Evolutionary conservation across 2,329 filamentous ascomycete genomes (phyloP).

Genomic region (Magnaporthiopsis incrustans): DNA sequence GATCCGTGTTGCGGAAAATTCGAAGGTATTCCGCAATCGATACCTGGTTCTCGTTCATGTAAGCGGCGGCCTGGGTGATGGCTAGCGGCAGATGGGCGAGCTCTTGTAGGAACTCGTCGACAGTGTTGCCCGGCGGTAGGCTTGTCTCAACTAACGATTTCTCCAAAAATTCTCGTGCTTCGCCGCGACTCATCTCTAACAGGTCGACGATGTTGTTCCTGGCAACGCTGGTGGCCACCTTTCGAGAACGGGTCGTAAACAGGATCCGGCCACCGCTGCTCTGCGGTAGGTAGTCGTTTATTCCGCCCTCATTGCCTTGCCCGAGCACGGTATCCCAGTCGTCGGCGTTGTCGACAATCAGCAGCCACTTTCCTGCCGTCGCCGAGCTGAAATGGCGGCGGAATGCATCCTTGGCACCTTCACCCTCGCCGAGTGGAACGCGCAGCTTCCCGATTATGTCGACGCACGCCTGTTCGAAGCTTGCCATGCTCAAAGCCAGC

Average conservation of each 20-base stretch:
- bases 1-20: slow-evolving; percentile 16
- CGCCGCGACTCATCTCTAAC: slow-evolving; percentile 2
- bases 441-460: slow-evolving; percentile 23
- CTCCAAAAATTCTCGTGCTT: background rate
- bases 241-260: slow-evolving; percentile 10
- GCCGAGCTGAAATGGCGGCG: slow-evolving; percentile 13
- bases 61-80: slow-evolving; percentile 13
- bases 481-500: slow-evolving; percentile 25
- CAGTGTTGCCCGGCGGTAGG: background rate
- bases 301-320: background rate
- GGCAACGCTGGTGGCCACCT: slow-evolving; percentile 8
- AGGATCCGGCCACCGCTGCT: slow-evolving; percentile 6
- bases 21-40: slow-evolving; percentile 8
- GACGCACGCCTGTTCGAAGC: slow-evolving; percentile 29
- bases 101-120: slow-evolving; percentile 5
- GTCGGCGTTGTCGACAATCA: slow-evolving; percentile 19
- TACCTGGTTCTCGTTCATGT: slow-evolving; percentile 10
- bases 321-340: slow-evolving; percentile 10
- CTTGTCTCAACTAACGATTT: slow-evolving; percentile 2
- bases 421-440: slow-evolving; percentile 26
- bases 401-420: slow-evolving; percentile 10
- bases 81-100: slow-evolving; percentile 12
- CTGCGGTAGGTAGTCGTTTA: slow-evolving; percentile 9
- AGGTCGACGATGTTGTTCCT: slow-evolving; percentile 4
- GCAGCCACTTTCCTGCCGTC: slow-evolving; percentile 16